These are phyloP conservation scores for Xylaria venustula DNA, from an alignment of 495 filamentous ascomycete genomes.

Conservation along the genomic window DNA sequence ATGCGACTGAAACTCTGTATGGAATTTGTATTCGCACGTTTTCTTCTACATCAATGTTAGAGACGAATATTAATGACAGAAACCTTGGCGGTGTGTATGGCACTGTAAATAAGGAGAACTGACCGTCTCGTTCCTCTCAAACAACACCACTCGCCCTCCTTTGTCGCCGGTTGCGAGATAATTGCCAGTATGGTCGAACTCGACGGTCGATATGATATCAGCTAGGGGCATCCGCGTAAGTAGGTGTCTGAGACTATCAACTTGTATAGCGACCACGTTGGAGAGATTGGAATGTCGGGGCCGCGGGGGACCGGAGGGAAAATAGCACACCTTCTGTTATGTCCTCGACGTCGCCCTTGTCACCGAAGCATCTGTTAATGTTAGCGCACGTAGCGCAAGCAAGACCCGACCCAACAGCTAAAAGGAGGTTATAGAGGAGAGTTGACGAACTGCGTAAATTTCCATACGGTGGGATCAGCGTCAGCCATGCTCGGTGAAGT, in stretches of 20 bases:
- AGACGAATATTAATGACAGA: neutral
- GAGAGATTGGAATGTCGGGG: neutral
- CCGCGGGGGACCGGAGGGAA: neutral
- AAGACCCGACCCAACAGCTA: neutral
- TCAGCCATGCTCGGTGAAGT: slow-evolving; percentile 78
- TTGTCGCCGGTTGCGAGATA: slow-evolving; percentile 98
- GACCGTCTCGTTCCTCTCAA: slow-evolving; percentile 97
- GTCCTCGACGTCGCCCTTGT: slow-evolving; percentile 99
- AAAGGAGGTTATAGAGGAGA: slow-evolving; percentile 12
- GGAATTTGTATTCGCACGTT: slow-evolving; percentile 99
- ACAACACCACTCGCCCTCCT: slow-evolving; percentile 92
- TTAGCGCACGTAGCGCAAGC: slow-evolving; percentile 16
- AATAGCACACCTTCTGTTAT: slow-evolving; percentile 87
- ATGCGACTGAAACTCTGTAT: slow-evolving; percentile 99
- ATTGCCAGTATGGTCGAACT: slow-evolving; percentile 98
- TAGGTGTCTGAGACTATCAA: neutral
- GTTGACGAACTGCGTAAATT: slow-evolving; percentile 96
- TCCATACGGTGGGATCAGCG: slow-evolving; percentile 90
- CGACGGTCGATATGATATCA: slow-evolving; percentile 98
- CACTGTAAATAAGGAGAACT: slow-evolving; percentile 27
- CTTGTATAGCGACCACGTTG: neutral
- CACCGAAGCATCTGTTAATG: slow-evolving; percentile 84
- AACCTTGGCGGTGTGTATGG: neutral
- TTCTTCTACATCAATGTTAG: slow-evolving; percentile 72
- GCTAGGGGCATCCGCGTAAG: slow-evolving; percentile 52